phyloP scores from a whole-genome alignment of 441 rosid genomes.

The Arabidopsis hybrid region DNA sequence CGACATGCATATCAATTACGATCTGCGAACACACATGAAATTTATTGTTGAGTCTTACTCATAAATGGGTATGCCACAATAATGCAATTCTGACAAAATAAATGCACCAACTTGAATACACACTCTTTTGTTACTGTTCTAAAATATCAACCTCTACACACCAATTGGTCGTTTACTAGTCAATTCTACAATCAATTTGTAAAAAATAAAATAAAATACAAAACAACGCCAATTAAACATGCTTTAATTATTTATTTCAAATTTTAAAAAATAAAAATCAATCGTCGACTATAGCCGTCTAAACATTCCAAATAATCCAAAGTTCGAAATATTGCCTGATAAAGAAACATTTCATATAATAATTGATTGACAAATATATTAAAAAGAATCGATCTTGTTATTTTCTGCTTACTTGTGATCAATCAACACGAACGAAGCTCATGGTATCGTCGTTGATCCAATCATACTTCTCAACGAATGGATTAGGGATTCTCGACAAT shows the following conservation, averaged over 20 bases:
- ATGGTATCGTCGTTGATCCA: conserved; percentile 56
- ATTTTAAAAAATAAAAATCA: conserved; percentile 18
- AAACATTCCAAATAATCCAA: conserved; percentile 31
- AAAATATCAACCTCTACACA: conserved; percentile 5
- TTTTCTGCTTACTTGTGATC: conserved; percentile 26
- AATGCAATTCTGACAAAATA: conserved; percentile 39
- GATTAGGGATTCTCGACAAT: conserved; percentile 41
- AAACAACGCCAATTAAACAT: not conserved
- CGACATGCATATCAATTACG: conserved; percentile 31
- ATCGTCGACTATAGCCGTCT: conserved; percentile 2
- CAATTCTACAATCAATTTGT: conserved; percentile 14
- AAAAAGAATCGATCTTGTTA: not conserved
- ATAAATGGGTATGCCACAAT: conserved; percentile 29
- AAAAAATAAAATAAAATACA: not conserved
- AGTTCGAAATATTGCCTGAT: conserved; percentile 17
- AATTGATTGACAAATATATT: conserved; percentile 9
- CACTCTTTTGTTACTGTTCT: conserved; percentile 30
- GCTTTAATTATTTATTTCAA: conserved; percentile 10
- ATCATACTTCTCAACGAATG: conserved; percentile 54
- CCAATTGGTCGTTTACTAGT: conserved; percentile 33
- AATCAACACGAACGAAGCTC: conserved; percentile 43
- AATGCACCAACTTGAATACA: conserved; percentile 34
- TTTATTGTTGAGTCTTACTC: conserved; percentile 40
- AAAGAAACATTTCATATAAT: conserved; percentile 23
- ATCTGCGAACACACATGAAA: conserved; percentile 37